These are phyloP conservation scores for Neurospora pannonica DNA, from an alignment of 495 filamentous ascomycete genomes.

Conservation along the genomic window DNA sequence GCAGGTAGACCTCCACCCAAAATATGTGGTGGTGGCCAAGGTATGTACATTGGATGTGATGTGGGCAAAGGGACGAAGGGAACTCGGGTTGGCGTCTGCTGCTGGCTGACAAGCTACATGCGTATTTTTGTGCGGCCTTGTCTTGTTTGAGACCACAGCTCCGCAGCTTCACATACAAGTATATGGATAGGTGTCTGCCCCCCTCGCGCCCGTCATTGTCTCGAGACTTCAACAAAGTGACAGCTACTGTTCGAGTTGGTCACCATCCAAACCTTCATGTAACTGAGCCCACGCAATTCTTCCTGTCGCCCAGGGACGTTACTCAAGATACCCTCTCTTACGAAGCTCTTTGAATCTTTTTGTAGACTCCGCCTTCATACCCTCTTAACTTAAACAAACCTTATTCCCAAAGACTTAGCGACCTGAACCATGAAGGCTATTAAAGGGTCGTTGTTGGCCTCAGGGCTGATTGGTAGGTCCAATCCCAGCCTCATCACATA, in stretches of 20 bases:
- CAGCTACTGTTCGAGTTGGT: neutral
- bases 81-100: neutral
- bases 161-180: neutral
- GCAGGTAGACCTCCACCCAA: neutral
- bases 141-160: neutral
- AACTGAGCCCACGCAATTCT: neutral
- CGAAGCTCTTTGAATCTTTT: neutral
- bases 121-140: neutral
- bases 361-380: neutral
- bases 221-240: neutral
- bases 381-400: neutral
- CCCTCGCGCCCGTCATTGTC: neutral
- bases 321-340: neutral
- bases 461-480: conserved; percentile 13
- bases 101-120: neutral
- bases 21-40: neutral
- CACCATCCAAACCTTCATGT: neutral
- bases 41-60: neutral
- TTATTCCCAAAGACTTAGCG: neutral
- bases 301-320: neutral
- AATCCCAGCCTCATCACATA: neutral
- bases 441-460: neutral
- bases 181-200: neutral
- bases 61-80: neutral
- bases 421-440: conserved; percentile 6